A percentile compares a stretch with the other conserved stretches of the same genome.
phyloP scores from a whole-genome alignment of 139 green algal genomes.

The Eudorina sp. region DNA sequence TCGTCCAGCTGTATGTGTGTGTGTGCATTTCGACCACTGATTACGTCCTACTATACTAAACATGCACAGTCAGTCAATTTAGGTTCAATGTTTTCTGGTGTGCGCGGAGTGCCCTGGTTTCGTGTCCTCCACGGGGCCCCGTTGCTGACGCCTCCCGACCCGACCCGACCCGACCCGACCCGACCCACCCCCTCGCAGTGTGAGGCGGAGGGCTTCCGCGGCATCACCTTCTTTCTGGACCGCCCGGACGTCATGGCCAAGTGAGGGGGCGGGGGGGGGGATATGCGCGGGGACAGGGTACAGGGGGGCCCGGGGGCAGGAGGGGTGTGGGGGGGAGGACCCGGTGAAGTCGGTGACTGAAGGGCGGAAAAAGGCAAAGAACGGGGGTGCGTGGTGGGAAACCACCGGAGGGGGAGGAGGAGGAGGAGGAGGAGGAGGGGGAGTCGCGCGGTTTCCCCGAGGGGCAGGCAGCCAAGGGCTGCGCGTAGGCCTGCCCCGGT shows the following conservation, averaged over 20 bases:
- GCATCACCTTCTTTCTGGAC: slow-evolving; percentile 98
- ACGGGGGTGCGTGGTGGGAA: neutral
- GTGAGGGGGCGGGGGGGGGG: neutral
- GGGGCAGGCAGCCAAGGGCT: no score
- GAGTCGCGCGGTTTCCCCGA: no score
- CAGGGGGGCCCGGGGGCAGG: neutral
- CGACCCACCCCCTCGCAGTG: slow-evolving; percentile 84
- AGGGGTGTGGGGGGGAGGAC: neutral
- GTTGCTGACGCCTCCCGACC: neutral
- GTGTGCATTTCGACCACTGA: neutral
- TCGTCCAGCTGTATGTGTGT: neutral
- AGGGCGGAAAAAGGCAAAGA: neutral
- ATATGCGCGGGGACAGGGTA: neutral
- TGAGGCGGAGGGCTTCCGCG: slow-evolving; percentile 97
- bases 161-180: neutral
- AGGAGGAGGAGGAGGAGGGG: neutral
- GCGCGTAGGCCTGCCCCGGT: no score
- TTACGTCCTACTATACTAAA: no score
- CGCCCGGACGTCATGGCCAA: slow-evolving; percentile 79
- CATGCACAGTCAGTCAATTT: no score
- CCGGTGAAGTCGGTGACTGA: no score
- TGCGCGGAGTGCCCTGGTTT: no score
- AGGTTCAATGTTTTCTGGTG: no score
- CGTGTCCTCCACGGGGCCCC: no score
- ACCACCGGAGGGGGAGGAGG: neutral